Percentiles rank a stretch among this genome's conserved stretches.
Evolutionary conservation across 2,329 filamentous ascomycete species (phyloP).

Genomic region (Sclerotinia subarctica): DNA sequence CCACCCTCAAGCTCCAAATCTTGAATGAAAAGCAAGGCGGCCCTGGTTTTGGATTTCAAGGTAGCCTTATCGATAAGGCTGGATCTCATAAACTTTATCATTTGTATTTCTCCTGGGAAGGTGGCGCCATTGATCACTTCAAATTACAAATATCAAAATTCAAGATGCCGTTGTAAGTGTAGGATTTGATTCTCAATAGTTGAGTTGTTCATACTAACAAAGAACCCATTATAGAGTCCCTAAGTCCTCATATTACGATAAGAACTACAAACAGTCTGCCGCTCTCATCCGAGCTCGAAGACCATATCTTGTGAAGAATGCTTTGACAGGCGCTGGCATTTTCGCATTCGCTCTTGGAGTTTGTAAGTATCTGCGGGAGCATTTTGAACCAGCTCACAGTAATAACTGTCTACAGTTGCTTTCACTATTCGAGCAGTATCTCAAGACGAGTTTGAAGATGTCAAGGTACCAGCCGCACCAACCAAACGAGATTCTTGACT

Average conservation of each 20-base stretch:
- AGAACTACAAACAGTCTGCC: constrained; percentile 77
- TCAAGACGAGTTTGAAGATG: constrained; percentile 95
- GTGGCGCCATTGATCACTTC: constrained; percentile 17
- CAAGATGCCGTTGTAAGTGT: constrained; percentile 19
- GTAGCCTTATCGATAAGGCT: constrained; percentile 21
- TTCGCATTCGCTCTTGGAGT: constrained; percentile 75
- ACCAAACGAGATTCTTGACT: constrained; percentile 16
- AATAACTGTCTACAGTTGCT: constrained; percentile 48
- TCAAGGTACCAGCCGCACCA: constrained; percentile 70
- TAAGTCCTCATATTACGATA: constrained; percentile 86
- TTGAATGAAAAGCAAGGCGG: no score
- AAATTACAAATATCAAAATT: not conserved
- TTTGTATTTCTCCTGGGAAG: constrained; percentile 11
- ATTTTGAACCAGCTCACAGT: not conserved
- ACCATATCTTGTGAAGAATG: constrained; percentile 89
- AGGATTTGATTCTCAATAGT: not conserved
- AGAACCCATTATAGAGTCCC: constrained; percentile 48
- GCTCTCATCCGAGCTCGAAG: constrained; percentile 88
- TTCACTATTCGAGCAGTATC: constrained; percentile 81
- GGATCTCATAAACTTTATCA: not conserved
- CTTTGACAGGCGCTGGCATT: constrained; percentile 73
- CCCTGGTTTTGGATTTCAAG: not conserved
- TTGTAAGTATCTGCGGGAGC: constrained; percentile 63
- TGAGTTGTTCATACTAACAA: not conserved
- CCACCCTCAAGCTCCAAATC: not conserved